These are phyloP conservation scores for Auriscalpium vulgare DNA, from an alignment of 768 basidiomycete genomes.

Conservation along the genomic window DNA sequence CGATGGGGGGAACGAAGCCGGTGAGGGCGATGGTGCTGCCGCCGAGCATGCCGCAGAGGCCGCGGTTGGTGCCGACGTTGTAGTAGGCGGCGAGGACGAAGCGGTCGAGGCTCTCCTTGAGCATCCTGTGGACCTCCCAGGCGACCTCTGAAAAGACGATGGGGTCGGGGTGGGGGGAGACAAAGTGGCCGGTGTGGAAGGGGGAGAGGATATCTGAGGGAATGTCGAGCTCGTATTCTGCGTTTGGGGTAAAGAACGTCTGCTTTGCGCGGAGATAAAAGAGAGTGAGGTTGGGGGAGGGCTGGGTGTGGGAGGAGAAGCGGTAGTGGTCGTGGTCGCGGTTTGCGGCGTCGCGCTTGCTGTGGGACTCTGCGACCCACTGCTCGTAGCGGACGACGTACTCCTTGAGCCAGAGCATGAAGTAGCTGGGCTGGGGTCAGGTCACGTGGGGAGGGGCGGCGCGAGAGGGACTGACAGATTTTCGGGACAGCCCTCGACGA, in stretches of 20 bases:
- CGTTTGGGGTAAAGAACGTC: slow-evolving; percentile 70
- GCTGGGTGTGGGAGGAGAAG: slow-evolving; percentile 14
- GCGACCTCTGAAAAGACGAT: slow-evolving; percentile 53
- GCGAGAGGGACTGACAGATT: slow-evolving; percentile 45
- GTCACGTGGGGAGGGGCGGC: not conserved
- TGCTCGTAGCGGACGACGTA: slow-evolving; percentile 45
- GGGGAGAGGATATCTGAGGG: slow-evolving; percentile 53
- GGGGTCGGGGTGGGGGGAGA: slow-evolving; percentile 51
- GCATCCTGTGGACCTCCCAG: slow-evolving; percentile 46
- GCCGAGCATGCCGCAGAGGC: slow-evolving; percentile 60
- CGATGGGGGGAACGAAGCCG: slow-evolving; percentile 29
- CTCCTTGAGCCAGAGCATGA: slow-evolving; percentile 75
- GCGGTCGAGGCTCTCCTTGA: slow-evolving; percentile 54
- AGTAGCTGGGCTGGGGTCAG: slow-evolving; percentile 41
- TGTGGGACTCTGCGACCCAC: slow-evolving; percentile 25
- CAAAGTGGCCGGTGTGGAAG: slow-evolving; percentile 40
- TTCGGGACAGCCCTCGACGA: slow-evolving; percentile 68
- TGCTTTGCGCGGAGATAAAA: slow-evolving; percentile 76
- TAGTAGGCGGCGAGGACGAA: slow-evolving; percentile 65
- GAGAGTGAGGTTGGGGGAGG: slow-evolving; percentile 43
- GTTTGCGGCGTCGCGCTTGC: not conserved
- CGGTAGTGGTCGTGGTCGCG: slow-evolving; percentile 7
- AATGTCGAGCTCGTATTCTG: slow-evolving; percentile 65
- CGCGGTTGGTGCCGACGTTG: slow-evolving; percentile 63
- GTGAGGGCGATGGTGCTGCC: slow-evolving; percentile 43